Conservation (phyloP, 345 rosid species). For the Aquilaria yunnanensis region DNA sequence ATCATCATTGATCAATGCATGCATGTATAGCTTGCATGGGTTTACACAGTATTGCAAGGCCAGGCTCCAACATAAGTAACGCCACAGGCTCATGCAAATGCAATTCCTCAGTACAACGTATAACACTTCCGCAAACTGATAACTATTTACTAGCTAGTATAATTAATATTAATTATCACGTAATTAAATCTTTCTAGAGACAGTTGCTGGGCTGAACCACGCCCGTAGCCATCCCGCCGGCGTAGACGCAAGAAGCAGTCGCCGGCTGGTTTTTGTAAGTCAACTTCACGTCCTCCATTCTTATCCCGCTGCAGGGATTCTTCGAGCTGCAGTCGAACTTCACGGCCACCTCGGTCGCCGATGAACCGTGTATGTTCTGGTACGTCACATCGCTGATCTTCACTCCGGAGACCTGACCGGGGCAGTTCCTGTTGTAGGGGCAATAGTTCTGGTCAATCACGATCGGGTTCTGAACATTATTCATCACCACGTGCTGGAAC, state of each 20-base stretch:
- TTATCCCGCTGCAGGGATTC: conserved; percentile 28
- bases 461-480: conserved; percentile 38
- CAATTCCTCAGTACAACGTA: too few species aligned
- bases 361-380: conserved; percentile 30
- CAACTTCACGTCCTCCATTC: conserved; percentile 23
- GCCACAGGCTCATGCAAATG: too few species aligned
- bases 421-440: conserved; percentile 41
- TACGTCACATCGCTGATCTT: conserved; percentile 27
- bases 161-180: too few species aligned
- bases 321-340: conserved; percentile 32
- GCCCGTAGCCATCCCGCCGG: conserved; percentile 18
- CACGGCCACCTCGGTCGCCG: conserved; percentile 23
- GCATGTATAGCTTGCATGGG: too few species aligned
- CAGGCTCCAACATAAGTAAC: too few species aligned
- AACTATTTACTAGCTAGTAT: too few species aligned
- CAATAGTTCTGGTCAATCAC: conserved; percentile 61
- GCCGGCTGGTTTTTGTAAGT: conserved; percentile 19
- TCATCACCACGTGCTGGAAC: conserved; percentile 32
- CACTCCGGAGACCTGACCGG: conserved; percentile 36
- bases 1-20: too few species aligned
- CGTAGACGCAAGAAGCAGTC: conserved; percentile 29
- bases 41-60: too few species aligned
- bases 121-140: too few species aligned
- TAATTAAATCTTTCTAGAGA: not conserved
- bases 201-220: conserved; percentile 24